Evolutionary conservation across 345 rosid species (phyloP).

Genomic region (Trapa bicornis): DNA sequence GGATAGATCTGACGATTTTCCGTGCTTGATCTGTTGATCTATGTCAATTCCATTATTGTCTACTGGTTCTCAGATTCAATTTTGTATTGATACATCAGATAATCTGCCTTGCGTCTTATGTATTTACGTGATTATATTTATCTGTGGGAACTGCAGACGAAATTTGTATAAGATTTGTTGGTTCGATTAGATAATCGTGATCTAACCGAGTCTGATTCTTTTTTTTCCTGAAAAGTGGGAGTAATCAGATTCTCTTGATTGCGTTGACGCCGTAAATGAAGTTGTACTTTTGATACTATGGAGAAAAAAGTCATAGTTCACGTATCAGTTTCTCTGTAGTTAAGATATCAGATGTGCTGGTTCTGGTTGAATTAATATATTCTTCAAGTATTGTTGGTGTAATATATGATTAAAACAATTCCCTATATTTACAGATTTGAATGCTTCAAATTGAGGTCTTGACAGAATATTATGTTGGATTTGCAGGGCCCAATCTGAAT

Average conservation of each 20-base stretch:
- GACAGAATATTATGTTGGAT: background rate
- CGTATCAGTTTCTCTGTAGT: background rate
- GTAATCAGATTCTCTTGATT: background rate
- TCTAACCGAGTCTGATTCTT: no score
- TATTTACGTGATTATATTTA: no score
- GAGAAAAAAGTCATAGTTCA: background rate
- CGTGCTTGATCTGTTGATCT: background rate
- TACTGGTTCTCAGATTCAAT: background rate
- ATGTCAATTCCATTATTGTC: background rate
- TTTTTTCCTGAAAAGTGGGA: background rate
- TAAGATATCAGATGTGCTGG: background rate
- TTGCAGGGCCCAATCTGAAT: constrained; percentile 74
- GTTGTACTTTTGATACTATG: background rate
- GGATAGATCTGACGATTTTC: background rate
- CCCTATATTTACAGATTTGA: background rate
- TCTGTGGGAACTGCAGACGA: background rate
- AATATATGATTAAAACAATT: background rate
- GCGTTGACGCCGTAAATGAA: background rate
- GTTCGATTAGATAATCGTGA: background rate
- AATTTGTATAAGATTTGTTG: background rate
- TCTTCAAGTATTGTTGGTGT: no score
- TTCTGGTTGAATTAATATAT: background rate
- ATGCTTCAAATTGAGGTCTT: background rate
- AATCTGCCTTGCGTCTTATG: no score
- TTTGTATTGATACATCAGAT: background rate